Base-by-base conservation (phyloP, 2,329 filamentous ascomycete genomes). In the Fusarium drepaniforme region DNA sequence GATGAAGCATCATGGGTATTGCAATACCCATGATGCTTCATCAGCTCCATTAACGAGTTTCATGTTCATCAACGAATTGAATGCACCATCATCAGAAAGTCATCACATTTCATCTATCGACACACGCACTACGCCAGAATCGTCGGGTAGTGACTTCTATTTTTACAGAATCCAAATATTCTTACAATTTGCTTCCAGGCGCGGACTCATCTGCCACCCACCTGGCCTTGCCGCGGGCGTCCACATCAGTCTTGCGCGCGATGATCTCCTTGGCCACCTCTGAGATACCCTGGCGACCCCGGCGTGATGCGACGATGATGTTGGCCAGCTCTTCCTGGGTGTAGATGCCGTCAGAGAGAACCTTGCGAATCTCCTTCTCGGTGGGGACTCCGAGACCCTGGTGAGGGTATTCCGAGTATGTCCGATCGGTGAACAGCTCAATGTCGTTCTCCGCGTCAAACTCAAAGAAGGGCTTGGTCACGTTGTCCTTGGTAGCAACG, bases 331-430 rank as follows among this genome's bases (percentile, higher is more conserved):
- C 87, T 71, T 88, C 84, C 8, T 85, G 83, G n/a, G 84, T 86
- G 79, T 81, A 82, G 28, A 68, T 76, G 66, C 82, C 85, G 30
- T 81, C 75, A 25, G 75, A 77, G 21, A 92, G 85, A 46, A 88
- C 64, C 12, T 78, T 67, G 80, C 85, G 80, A 16, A 93, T 85
- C 62, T 93, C 89, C 44, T 78, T 77, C 84, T 98, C 96, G 3
- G 87, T 88, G 7, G 96, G 97, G 70, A 98, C 86, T 7, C 92
- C 93, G 35, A 95, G 91, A n/a, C 60, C 51, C 15, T 84, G 83
- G 82, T 94, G 90, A 1, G 96, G 96, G 83, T 98, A 98, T 68
- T 92, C 85, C 7, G 80, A 82, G 84, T 93, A 98, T 76, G 93
- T 89, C 15, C 85, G 83, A 64, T 87, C 81, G 68, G 87, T 91